Evolutionary conservation across 208 protist species (phyloP), one percentile per base, ranked within the genome.

Genomic region (Angomonas deanei): DNA sequence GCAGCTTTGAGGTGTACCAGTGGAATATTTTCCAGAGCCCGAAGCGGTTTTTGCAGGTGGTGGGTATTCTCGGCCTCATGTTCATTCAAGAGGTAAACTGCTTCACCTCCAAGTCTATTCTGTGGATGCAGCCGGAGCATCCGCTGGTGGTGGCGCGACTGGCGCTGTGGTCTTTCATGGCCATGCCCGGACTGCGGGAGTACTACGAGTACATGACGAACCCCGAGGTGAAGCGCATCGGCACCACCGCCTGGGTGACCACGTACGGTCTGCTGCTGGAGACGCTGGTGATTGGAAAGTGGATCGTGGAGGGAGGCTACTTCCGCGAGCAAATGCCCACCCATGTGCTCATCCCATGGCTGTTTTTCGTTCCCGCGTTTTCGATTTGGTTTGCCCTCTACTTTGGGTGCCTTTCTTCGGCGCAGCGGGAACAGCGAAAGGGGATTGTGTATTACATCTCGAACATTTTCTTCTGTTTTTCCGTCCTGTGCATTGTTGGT

Each of bases 41-140:
- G 1, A 88, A 82, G 39, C 76, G 87, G 24, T 86, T 91, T 66
- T 56, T 92, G 4, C 82, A 93, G 66, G 80, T 89, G 15, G 11
- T 55, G 27, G 53, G 70, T 79, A 32, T 91, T 65, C 56, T 98
- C 49, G 17, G 34, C 64, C 38, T 92, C 67, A 69, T 98, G 78
- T 78, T 97, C 77, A 24, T 97, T 5, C 80, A 96, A 63, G 97
- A 99, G 58, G 30, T 97, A 19, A 98, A 97, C 71, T 94, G 92
- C 27, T 99, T 99, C 78, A 98, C 97, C 26, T 81, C 98, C 57
- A 99, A 99, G 77, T 78, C 85, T 38, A 81, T 98, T 5, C 70
- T 99, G n/a, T 91, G 91, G 57, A 85, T 98, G 67, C 72, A 78
- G 21, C 84, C 91, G 4, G 80, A 67, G 24, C 76, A 98, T 65